A percentile compares a stretch with the other conserved stretches of the same genome.
Evolutionary conservation across 2,329 filamentous ascomycete genomes (phyloP).

Genomic region (Talaromyces sp.): DNA sequence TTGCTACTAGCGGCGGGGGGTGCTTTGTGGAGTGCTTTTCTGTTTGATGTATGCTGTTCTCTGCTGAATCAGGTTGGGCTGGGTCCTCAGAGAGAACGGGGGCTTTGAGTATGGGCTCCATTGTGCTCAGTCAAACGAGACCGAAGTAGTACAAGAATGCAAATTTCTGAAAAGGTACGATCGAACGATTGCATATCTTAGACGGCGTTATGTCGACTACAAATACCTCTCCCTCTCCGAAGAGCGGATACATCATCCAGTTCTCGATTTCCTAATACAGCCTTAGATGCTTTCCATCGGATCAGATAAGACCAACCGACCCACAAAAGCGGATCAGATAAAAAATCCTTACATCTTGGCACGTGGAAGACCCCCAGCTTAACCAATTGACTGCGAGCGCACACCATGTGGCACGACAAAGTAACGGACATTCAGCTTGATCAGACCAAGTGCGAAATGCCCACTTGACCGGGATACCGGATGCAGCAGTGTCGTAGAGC

Average conservation of each 20-base stretch:
- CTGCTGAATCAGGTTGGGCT: not conserved
- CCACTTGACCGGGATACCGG: not conserved
- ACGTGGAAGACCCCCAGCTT: not conserved
- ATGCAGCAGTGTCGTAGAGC: not conserved
- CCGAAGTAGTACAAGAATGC: not conserved
- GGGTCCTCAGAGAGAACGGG: not conserved
- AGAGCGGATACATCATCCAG: not conserved
- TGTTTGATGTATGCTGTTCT: not conserved
- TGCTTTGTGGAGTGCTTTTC: not conserved
- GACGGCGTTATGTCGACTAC: not conserved
- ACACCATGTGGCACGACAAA: not conserved
- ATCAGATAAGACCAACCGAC: not conserved
- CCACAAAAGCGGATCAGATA: conserved; percentile 8
- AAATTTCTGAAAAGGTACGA: not conserved
- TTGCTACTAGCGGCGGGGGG: conserved; percentile 18
- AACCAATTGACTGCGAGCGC: not conserved
- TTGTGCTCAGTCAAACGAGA: not conserved
- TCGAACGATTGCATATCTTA: not conserved
- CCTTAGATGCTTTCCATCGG: not conserved
- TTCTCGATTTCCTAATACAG: not conserved
- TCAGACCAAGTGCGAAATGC: not conserved
- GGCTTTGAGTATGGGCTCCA: not conserved
- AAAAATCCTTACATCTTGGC: not conserved
- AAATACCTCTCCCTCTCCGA: not conserved
- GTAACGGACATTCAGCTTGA: not conserved